Conservation (phyloP, 2,329 filamentous ascomycete genomes). For the Coniochaeta ligniaria region DNA sequence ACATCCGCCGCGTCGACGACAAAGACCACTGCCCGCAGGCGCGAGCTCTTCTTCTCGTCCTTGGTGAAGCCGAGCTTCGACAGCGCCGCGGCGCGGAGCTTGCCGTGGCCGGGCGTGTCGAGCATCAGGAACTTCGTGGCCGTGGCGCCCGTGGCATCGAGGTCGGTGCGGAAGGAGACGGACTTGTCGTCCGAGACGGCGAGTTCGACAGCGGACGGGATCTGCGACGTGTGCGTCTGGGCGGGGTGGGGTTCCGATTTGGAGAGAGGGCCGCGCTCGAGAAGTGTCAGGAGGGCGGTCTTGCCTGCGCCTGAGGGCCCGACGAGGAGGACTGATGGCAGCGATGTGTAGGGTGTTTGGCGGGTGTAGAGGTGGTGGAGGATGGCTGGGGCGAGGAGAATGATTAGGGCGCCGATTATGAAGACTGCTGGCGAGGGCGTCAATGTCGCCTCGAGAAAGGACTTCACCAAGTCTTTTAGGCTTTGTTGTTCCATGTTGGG, state of each 20-base stretch:
- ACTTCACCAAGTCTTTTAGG: slow-evolving; percentile 19
- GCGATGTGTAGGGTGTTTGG: slow-evolving; percentile 52
- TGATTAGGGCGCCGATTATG: slow-evolving; percentile 60
- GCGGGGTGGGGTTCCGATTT: slow-evolving; percentile 4
- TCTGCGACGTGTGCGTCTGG: slow-evolving; percentile 48
- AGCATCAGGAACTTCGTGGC: slow-evolving; percentile 68
- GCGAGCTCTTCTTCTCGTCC: slow-evolving; percentile 1
- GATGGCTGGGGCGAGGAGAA: slow-evolving; percentile 66
- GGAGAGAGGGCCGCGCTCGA: slow-evolving; percentile 42
- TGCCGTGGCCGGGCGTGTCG: slow-evolving; percentile 94
- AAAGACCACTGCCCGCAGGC: slow-evolving; percentile 68
- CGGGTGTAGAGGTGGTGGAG: slow-evolving; percentile 71
- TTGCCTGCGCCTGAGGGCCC: slow-evolving; percentile 83
- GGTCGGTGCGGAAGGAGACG: slow-evolving; percentile 43
- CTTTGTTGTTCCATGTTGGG: slow-evolving; percentile 26
- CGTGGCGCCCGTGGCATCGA: slow-evolving; percentile 44
- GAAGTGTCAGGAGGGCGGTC: slow-evolving; percentile 75
- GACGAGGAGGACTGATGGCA: slow-evolving; percentile 72
- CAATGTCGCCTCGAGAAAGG: slow-evolving; percentile 44
- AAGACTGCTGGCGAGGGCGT: slow-evolving; percentile 57
- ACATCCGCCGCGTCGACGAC: slow-evolving; percentile 72
- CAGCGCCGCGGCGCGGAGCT: slow-evolving; percentile 69
- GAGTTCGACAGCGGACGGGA: slow-evolving; percentile 44
- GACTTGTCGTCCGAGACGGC: slow-evolving; percentile 40
- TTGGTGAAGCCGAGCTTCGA: slow-evolving; percentile 30